Conservation (phyloP, 2,329 filamentous ascomycete species). For the Aspergillus sp. region DNA sequence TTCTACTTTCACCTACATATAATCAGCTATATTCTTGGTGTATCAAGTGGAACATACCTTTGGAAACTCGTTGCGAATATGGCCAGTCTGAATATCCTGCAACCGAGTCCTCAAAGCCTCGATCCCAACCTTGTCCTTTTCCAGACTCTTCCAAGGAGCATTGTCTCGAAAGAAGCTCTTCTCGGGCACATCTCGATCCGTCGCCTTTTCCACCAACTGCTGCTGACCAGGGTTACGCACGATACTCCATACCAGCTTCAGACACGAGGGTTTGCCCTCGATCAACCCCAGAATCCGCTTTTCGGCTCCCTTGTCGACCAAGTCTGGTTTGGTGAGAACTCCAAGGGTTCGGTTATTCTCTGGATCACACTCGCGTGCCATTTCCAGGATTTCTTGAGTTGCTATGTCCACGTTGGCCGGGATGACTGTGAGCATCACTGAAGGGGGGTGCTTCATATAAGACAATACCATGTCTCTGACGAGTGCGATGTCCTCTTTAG, state of each 20-base stretch:
- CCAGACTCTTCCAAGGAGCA: constrained; percentile 33
- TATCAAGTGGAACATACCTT: no score
- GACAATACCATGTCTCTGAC: constrained; percentile 33
- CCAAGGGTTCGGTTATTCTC: constrained; percentile 36
- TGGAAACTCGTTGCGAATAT: constrained; percentile 18
- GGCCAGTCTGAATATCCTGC: constrained; percentile 23
- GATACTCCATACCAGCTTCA: constrained; percentile 27
- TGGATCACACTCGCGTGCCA: constrained; percentile 32
- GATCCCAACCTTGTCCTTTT: constrained; percentile 38
- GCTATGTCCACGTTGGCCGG: constrained; percentile 41
- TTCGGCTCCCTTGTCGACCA: constrained; percentile 37
- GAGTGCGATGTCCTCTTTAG: constrained; percentile 29
- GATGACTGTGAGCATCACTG: constrained; percentile 40
- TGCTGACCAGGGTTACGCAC: constrained; percentile 29
- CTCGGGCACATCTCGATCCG: constrained; percentile 27
- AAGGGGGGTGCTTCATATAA: constrained; percentile 36
- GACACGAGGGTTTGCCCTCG: constrained; percentile 11
- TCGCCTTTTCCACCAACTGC: constrained; percentile 12
- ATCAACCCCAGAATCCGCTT: constrained; percentile 23
- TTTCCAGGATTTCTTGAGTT: constrained; percentile 41
- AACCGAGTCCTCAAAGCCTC: constrained; percentile 35
- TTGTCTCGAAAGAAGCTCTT: constrained; percentile 26
- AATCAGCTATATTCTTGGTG: not conserved
- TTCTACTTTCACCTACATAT: constrained; percentile 25
- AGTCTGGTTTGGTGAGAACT: constrained; percentile 57